Percentiles rank a stretch among this genome's conserved stretches.
phyloP scores from a whole-genome alignment of 805 yeast species.

The Tetrapisispora pingtungensis region DNA sequence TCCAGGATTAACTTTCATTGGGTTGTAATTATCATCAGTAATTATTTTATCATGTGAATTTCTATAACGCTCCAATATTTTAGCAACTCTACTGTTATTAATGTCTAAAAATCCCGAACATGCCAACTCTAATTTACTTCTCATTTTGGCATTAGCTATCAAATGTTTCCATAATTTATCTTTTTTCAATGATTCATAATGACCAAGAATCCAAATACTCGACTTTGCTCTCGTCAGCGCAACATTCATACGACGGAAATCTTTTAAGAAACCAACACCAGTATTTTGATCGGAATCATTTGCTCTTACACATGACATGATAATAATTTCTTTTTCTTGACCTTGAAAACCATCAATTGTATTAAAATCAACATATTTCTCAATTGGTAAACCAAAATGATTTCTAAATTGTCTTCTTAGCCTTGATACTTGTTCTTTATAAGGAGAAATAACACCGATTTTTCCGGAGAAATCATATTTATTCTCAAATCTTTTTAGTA shows the following conservation, averaged over 20 bases:
- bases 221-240: slow-evolving; percentile 90
- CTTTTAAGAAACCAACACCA: slow-evolving; percentile 90
- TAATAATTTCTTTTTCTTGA: slow-evolving; percentile 32
- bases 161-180: slow-evolving; percentile 69
- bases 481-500: slow-evolving; percentile 40
- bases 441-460: slow-evolving; percentile 90
- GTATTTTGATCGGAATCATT: slow-evolving; percentile 46
- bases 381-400: slow-evolving; percentile 53
- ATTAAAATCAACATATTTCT: slow-evolving; percentile 69
- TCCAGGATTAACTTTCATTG: neutral
- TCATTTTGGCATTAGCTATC: slow-evolving; percentile 49
- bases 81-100: slow-evolving; percentile 11
- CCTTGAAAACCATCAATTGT: slow-evolving; percentile 98
- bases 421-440: slow-evolving; percentile 70
- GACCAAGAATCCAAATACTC: slow-evolving; percentile 88
- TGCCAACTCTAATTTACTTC: slow-evolving; percentile 30
- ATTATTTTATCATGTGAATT: slow-evolving; percentile 3
- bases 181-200: slow-evolving; percentile 49
- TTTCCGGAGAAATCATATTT: slow-evolving; percentile 48
- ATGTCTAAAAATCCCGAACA: slow-evolving; percentile 21
- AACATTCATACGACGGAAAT: slow-evolving; percentile 91
- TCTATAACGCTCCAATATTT: slow-evolving; percentile 8
- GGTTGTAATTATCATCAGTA: neutral
- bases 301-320: slow-evolving; percentile 94
- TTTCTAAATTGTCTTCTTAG: slow-evolving; percentile 48